Percentiles rank a stretch among this genome's conserved stretches.
Conservation (phyloP, 2,329 filamentous ascomycete genomes). For the Tetracladium maxilliforme region DNA sequence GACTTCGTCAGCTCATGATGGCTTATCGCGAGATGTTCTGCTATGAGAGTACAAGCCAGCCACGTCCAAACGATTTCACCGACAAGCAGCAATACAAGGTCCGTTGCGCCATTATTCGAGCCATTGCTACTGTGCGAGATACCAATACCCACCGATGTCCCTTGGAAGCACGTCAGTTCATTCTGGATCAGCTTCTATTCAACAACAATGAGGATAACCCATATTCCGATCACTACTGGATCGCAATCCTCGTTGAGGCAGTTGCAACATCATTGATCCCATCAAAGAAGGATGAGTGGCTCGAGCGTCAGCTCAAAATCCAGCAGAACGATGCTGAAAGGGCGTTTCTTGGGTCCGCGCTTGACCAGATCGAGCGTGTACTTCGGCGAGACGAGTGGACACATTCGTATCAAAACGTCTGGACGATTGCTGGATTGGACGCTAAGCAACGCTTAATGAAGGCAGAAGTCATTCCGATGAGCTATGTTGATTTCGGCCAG, state of each 20-base stretch:
- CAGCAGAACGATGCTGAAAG: conserved; percentile 22
- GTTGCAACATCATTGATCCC: conserved; percentile 44
- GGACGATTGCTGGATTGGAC: conserved; percentile 46
- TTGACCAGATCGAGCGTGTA: conserved; percentile 54
- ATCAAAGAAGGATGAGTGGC: conserved; percentile 23
- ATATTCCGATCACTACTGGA: conserved; percentile 81
- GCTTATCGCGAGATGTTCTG: conserved; percentile 85
- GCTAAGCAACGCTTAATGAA: conserved; percentile 51
- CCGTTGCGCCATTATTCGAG: conserved; percentile 68
- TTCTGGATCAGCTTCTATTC: conserved; percentile 78
- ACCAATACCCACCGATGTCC: conserved; percentile 65
- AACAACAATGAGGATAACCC: conserved; percentile 90
- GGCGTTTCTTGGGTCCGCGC: too few relatives aligned
- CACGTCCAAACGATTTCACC: conserved; percentile 79
- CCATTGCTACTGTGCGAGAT: conserved; percentile 67
- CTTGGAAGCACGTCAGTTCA: conserved; percentile 62
- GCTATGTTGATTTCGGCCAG: conserved; percentile 41
- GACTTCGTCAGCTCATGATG: conserved; percentile 70
- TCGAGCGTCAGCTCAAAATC: conserved; percentile 21
- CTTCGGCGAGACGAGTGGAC: conserved; percentile 56
- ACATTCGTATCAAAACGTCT: conserved; percentile 52
- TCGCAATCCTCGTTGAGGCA: conserved; percentile 61
- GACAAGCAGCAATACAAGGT: conserved; percentile 77
- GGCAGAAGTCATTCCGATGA: conserved; percentile 39
- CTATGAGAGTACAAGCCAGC: conserved; percentile 61